Percentiles rank a stretch among this genome's conserved stretches.
These are phyloP conservation scores for Colletotrichum musae DNA, from an alignment of 2,329 filamentous ascomycete species.

Conservation along the genomic window DNA sequence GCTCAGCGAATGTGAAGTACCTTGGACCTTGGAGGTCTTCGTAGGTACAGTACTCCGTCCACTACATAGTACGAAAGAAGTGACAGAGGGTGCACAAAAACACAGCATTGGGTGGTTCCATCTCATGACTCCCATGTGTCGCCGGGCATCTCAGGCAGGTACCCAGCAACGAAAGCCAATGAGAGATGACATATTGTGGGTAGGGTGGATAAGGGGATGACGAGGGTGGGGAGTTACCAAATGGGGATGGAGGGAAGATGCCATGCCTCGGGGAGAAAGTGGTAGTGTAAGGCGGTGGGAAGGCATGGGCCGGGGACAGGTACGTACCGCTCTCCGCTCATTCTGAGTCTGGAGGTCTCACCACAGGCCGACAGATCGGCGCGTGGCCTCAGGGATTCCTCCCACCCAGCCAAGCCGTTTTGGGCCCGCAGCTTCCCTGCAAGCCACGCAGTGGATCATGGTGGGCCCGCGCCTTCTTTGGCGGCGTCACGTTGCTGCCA, in stretches of 20 bases:
- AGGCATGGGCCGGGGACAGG: constrained; percentile 6
- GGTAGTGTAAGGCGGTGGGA: constrained; percentile 22
- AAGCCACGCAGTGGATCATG: constrained; percentile 40
- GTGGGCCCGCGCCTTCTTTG: constrained; percentile 19
- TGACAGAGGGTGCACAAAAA: constrained; percentile 15
- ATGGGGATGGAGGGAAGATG: constrained; percentile 24
- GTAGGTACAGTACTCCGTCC: background rate
- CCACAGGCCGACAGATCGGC: constrained; percentile 40
- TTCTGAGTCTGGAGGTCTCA: constrained; percentile 27
- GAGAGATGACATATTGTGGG: background rate
- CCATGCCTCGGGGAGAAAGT: constrained; percentile 25
- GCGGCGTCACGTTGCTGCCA: constrained; percentile 42
- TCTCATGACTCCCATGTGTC: constrained; percentile 38
- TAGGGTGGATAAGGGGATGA: constrained; percentile 8
- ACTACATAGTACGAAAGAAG: constrained; percentile 3
- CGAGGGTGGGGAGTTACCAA: constrained; percentile 6
- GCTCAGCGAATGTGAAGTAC: too few species aligned
- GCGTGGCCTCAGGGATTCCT: constrained; percentile 43
- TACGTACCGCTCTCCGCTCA: constrained; percentile 9
- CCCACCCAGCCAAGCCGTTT: constrained; percentile 36
- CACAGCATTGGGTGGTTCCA: constrained; percentile 21
- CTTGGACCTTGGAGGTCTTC: too few species aligned
- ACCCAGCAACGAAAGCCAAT: constrained; percentile 18
- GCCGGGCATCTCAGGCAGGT: constrained; percentile 29
- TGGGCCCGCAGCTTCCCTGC: constrained; percentile 41